These are phyloP conservation scores for Auricularia heimuer DNA, from an alignment of 768 basidiomycete genomes.

Conservation along the genomic window DNA sequence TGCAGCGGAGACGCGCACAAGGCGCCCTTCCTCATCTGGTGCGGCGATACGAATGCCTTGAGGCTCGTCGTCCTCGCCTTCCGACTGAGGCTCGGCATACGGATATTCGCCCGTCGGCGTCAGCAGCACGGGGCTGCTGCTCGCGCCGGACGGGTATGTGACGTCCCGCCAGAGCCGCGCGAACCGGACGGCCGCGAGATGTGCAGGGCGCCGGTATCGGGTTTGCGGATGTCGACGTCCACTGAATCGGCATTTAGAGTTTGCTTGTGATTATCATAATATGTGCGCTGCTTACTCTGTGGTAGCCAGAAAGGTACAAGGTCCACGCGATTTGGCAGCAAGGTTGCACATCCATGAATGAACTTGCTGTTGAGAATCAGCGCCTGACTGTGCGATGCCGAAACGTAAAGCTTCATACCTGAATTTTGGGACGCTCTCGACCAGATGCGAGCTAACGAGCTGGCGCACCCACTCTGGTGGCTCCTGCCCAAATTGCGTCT, in stretches of 20 bases:
- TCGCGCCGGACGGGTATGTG: conserved; percentile 31
- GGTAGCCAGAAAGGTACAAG: conserved; percentile 98
- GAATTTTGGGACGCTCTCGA: conserved; percentile 98
- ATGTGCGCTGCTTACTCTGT: conserved; percentile 49
- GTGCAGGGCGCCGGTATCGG: conserved; percentile 62
- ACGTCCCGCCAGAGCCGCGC: conserved; percentile 14
- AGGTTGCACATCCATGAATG: conserved; percentile 90
- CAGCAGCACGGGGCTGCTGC: background rate
- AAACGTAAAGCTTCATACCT: conserved; percentile 15
- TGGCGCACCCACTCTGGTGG: conserved; percentile 95
- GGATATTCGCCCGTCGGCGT: conserved; percentile 12
- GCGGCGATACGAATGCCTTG: conserved; percentile 51
- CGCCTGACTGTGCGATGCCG: background rate
- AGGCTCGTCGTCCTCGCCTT: conserved; percentile 87
- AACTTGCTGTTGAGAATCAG: conserved; percentile 53
- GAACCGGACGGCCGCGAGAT: conserved; percentile 60
- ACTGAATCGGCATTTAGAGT: conserved; percentile 32
- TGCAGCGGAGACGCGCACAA: conserved; percentile 62
- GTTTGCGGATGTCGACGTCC: conserved; percentile 93
- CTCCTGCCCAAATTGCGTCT: conserved; percentile 91
- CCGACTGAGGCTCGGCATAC: conserved; percentile 87
- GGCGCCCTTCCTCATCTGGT: conserved; percentile 62
- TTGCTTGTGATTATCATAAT: background rate
- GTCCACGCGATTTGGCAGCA: conserved; percentile 86
- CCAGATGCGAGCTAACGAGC: conserved; percentile 88